Evolutionary conservation across 352 stramenopile genomes (phyloP), one percentile per base, ranked within the genome.

Genomic region (Phytophthora multivora): DNA sequence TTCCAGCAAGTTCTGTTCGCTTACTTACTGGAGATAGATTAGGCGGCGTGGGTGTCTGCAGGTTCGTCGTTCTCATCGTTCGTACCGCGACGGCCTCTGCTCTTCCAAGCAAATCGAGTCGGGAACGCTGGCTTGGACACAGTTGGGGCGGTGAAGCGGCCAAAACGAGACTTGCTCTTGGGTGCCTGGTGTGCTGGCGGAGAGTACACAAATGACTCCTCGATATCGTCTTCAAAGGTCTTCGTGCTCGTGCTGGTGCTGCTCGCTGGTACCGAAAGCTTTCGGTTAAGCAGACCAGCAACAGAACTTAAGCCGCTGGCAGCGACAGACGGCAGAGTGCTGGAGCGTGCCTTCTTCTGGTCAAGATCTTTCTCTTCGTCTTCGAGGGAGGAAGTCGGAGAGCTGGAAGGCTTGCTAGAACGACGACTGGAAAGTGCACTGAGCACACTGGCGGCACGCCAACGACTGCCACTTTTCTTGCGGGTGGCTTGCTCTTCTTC

Each of bases 31-130:
- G 9, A 31, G 35, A 39, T 40, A 36, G 38, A 53, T 62, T 73
- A 75, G 45, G 61, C 56, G 6, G 57, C 60, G 38, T 63, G 31
- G 8, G 60, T 62, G 21, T 47, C 45, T 21, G 42, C 43, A 33
- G 26, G 3, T 39, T 69, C 51, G 8, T 57, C 59, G 31, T 56
- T 39, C 1, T 50, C 43, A n/a, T 52, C 65, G 41, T 62, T 60
- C 28, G 62, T 71, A 13, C 38, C 48, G 19, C 46, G 62, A 51
- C 66, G 61, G 30, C 47, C 51, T 65, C 36, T 51, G 42, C 66
- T 83, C 57, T 85, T 85, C 75, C 75, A 88, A 11, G 59, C 71
- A 33, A 88, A 88, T 21, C 78, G 78, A 52, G 77, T 73, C 23
- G 75, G 38, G 50, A 88, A 69, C 13, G 75, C 65, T 5, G 59